Percentiles rank a stretch among this genome's conserved stretches.
phyloP scores from a whole-genome alignment of 2,329 filamentous ascomycete species.

The Colletotrichum cuscutae region DNA sequence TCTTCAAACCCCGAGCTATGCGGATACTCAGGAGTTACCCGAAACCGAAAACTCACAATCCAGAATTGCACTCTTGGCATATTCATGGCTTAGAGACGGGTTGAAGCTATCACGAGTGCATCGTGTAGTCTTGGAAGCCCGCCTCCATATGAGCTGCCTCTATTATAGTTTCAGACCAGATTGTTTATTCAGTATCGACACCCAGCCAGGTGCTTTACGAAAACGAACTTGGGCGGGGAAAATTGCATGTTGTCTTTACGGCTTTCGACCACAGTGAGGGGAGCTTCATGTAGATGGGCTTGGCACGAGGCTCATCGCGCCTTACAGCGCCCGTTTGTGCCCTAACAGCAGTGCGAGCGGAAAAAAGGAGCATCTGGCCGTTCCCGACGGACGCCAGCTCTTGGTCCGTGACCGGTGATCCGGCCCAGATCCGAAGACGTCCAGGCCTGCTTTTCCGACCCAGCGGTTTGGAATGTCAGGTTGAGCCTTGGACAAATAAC shows the following conservation, averaged over 20 bases:
- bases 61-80: not conserved
- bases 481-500: not conserved
- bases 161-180: not conserved
- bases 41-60: not conserved
- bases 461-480: not conserved
- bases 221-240: not conserved
- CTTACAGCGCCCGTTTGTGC: not conserved
- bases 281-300: not conserved
- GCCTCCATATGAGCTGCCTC: not conserved
- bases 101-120: not conserved
- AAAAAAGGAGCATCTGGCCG: no score
- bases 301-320: not conserved
- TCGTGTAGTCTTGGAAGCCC: not conserved
- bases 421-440: not conserved
- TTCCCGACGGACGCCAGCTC: not conserved
- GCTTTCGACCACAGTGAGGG: not conserved
- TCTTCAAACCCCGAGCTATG: not conserved
- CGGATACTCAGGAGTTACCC: not conserved
- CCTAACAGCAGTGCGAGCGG: no score
- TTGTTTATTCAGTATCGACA: not conserved
- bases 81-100: not conserved
- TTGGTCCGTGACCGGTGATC: not conserved
- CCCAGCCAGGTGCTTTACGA: not conserved
- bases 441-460: not conserved
- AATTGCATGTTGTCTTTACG: not conserved